These are phyloP conservation scores for Xerocomus brunneocitrinus DNA, from an alignment of 768 basidiomycete species.

Conservation along the genomic window DNA sequence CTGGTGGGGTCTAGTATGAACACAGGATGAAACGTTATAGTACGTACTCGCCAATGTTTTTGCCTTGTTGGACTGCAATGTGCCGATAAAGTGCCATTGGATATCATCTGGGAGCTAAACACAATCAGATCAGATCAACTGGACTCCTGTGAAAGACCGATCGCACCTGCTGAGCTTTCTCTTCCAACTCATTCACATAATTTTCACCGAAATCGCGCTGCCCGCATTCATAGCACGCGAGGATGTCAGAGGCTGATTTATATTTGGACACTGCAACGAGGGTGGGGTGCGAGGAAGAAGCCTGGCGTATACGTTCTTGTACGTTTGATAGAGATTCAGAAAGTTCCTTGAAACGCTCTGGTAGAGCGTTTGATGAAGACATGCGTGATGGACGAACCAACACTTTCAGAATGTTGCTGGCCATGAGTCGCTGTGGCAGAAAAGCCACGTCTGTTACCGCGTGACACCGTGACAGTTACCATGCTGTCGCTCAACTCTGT, in stretches of 20 bases:
- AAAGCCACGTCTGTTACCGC: slow-evolving; percentile 8
- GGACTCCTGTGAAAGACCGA: background rate
- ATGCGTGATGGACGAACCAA: slow-evolving; percentile 12
- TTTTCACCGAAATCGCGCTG: slow-evolving; percentile 97
- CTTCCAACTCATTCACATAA: slow-evolving; percentile 89
- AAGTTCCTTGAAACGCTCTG: slow-evolving; percentile 51
- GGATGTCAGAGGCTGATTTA: slow-evolving; percentile 84
- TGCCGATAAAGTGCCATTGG: slow-evolving; percentile 96
- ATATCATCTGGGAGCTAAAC: slow-evolving; percentile 80
- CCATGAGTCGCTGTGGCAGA: too few species aligned
- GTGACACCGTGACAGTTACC: slow-evolving; percentile 6
- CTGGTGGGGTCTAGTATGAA: slow-evolving; percentile 37
- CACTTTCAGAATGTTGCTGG: background rate
- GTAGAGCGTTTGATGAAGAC: slow-evolving; percentile 23
- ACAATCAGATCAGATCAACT: slow-evolving; percentile 8
- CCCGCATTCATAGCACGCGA: slow-evolving; percentile 73
- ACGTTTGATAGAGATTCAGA: slow-evolving; percentile 50
- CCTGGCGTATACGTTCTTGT: slow-evolving; percentile 41
- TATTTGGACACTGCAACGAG: slow-evolving; percentile 92
- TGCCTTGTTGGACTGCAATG: slow-evolving; percentile 89
- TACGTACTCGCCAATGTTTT: slow-evolving; percentile 77
- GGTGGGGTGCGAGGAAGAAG: slow-evolving; percentile 29
- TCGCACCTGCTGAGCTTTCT: slow-evolving; percentile 72
- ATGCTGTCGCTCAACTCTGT: slow-evolving; percentile 23
- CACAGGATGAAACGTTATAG: background rate